Percentiles rank a stretch among this genome's conserved stretches.
Conservation (phyloP, 2,329 filamentous ascomycete genomes). For the Cryoendolithus antarcticus region DNA sequence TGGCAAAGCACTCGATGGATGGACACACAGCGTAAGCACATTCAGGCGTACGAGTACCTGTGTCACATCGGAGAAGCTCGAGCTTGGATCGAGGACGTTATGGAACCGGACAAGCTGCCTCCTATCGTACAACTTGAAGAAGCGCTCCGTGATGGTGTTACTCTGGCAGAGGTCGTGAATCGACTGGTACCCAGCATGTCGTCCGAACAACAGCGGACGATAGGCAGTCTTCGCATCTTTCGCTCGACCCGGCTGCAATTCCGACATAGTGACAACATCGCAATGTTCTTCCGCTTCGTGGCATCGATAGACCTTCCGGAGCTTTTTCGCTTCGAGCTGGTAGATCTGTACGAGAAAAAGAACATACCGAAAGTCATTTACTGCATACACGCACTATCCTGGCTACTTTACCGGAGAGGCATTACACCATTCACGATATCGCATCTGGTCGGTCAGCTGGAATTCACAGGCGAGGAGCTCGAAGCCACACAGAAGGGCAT, state of each 20-base stretch:
- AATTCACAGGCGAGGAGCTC: slow-evolving; percentile 95
- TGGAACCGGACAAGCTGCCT: slow-evolving; percentile 64
- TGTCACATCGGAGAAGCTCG: slow-evolving; percentile 98
- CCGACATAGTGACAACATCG: slow-evolving; percentile 95
- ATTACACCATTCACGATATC: slow-evolving; percentile 93
- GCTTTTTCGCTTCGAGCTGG: slow-evolving; percentile 90
- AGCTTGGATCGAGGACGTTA: slow-evolving; percentile 94
- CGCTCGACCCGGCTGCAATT: slow-evolving; percentile 75
- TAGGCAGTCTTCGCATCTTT: slow-evolving; percentile 56
- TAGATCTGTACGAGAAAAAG: slow-evolving; percentile 98
- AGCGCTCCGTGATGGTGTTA: slow-evolving; percentile 82
- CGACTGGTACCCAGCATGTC: slow-evolving; percentile 66
- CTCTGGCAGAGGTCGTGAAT: slow-evolving; percentile 85
- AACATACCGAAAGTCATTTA: slow-evolving; percentile 99
- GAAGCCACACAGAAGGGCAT: slow-evolving; percentile 95
- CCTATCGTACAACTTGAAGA: slow-evolving; percentile 91
- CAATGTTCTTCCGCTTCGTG: slow-evolving; percentile 86
- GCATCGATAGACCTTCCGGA: slow-evolving; percentile 88
- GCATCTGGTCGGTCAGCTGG: slow-evolving; percentile 87
- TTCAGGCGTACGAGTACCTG: slow-evolving; percentile 95
- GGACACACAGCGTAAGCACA: slow-evolving; percentile 93
- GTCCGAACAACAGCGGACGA: slow-evolving; percentile 27
- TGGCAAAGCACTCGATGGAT: slow-evolving; percentile 84
- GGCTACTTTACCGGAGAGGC: slow-evolving; percentile 90
- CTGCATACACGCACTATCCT: slow-evolving; percentile 93